Conservation (phyloP, 768 basidiomycete genomes). For the Boletus coccyginus region DNA sequence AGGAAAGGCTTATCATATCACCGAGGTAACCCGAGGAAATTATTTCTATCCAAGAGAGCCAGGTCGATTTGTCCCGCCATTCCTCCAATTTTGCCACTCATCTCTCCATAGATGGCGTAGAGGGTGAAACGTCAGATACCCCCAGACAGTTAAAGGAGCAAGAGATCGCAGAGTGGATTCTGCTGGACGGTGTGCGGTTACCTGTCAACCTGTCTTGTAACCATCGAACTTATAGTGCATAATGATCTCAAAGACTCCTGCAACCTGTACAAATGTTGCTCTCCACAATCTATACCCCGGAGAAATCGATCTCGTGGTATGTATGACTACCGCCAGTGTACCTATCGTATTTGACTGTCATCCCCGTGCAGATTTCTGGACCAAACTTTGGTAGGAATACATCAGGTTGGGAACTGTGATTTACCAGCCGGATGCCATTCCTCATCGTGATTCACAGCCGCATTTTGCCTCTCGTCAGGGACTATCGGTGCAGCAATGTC, state of each 20-base stretch:
- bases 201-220: slow-evolving; percentile 20
- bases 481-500: slow-evolving; percentile 91
- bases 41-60: slow-evolving; percentile 75
- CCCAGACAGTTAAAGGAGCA: slow-evolving; percentile 70
- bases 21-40: slow-evolving; percentile 61
- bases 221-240: slow-evolving; percentile 4
- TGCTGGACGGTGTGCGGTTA: slow-evolving; percentile 70
- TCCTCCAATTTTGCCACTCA: background rate
- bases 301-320: slow-evolving; percentile 85
- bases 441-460: slow-evolving; percentile 45
- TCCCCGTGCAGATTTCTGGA: slow-evolving; percentile 62
- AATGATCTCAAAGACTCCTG: slow-evolving; percentile 61
- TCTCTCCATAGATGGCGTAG: slow-evolving; percentile 43
- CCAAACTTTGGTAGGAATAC: slow-evolving; percentile 86
- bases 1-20: slow-evolving; percentile 84
- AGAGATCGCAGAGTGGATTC: slow-evolving; percentile 87
- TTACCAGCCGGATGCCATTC: background rate
- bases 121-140: slow-evolving; percentile 60
- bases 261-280: slow-evolving; percentile 88
- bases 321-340: slow-evolving; percentile 20
- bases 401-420: slow-evolving; percentile 48
- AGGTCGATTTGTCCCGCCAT: slow-evolving; percentile 29
- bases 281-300: slow-evolving; percentile 85
- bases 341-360: background rate
- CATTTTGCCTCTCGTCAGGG: slow-evolving; percentile 87